Base-by-base conservation (phyloP, 495 filamentous ascomycete genomes). In the Penicillium egyptiacum region DNA sequence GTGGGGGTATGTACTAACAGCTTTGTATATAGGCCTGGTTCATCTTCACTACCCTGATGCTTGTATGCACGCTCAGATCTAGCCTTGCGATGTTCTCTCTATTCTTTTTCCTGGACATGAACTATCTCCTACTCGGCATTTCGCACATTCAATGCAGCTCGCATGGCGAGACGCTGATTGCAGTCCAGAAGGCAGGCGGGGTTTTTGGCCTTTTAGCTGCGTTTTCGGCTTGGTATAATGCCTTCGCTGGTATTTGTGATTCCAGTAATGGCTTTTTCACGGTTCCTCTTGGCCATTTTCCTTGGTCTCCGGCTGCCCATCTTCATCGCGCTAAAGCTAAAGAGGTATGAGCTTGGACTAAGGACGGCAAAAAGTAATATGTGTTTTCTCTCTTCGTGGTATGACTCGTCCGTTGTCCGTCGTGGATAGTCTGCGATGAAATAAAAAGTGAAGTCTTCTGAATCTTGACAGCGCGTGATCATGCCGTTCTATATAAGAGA, bases 151-250 rank as follows among this genome's bases (percentile, higher is more conserved):
- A 79, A 31, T 66, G 71, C 47, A 61, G 63, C 64, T 61, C 70
- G 14, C 53, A 54, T 19, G 77, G 72, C 17, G 56, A 50, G 5
- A 72, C 77, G n/a, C 65, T 83, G 43, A 35, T 57, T 1, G 71
- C 63, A 37, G 73, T 87, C 48, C 79, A 82, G 64, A 85, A 83
- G 70, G 84, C 87, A 30, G 90, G 89, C 43, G 92, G 90, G 53
- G 79, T 82, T 60, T 94, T 91, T 58, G 92, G 88, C 35, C 69
- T 95, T 55, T 53, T 94, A 5, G 88, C 91, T 1, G 88, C 91
- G 0, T 90, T 94, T 70, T 63, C 88, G 46, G 91, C 91, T 4
- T 95, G 91, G 92, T 95, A 92, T 67, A 92, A 92, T 63, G 90
- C 90, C 16, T 78, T 93, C 59, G 90, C 91, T 53, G 91, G 91